Base-by-base conservation (phyloP, 116 monocot species). In the Posidonia oceanica region DNA sequence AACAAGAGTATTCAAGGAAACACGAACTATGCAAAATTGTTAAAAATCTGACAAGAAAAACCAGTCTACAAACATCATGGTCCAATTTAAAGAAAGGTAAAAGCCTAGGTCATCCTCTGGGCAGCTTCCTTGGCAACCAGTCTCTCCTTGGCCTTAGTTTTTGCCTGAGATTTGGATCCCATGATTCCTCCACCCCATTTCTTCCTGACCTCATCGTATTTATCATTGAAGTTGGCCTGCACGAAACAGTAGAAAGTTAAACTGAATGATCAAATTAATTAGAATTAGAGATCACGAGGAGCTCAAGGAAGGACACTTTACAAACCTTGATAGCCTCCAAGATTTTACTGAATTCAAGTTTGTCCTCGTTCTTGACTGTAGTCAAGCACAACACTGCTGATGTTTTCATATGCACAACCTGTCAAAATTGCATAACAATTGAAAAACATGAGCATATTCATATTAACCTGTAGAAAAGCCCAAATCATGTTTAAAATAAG, bases 291-390 rank as follows among this genome's bases (percentile, higher is more conserved):
- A 39, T 40, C 20, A 21, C 39, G 3, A 60, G 16, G 3, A 60
- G 16, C 58, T 16, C 5, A 69, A 41, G 3, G 2, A 69, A 41
- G 3, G 2, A 54, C 3, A 3, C 42, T 17, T n/a, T 39, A 4
- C 54, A 23, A 42, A 85, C 87, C 91, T 91, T 91, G 67, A 91
- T 87, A 22, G 91, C 91, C 67, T 91, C 91, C 72, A 91, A 79
- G 66, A 91, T 87, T 76, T 91, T 87, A 78, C 91, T 91, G 81
- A 91, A 91, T 65, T 91, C 91, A 40, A 91, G 41, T 69, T 91
- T 91, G 56, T 91, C 87, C 71, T 91, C 91, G 21, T 87, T 91
- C 71, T 91, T 91, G 36, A 91, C 91, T 38, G 91, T 79, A 42
- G 85, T 91, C 51, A 91, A 66, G 63, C 87, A 91, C 75, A 91